These are phyloP conservation scores for Camellia japonica DNA, from an alignment of 148 eudicot genomes.

Conservation along the genomic window DNA sequence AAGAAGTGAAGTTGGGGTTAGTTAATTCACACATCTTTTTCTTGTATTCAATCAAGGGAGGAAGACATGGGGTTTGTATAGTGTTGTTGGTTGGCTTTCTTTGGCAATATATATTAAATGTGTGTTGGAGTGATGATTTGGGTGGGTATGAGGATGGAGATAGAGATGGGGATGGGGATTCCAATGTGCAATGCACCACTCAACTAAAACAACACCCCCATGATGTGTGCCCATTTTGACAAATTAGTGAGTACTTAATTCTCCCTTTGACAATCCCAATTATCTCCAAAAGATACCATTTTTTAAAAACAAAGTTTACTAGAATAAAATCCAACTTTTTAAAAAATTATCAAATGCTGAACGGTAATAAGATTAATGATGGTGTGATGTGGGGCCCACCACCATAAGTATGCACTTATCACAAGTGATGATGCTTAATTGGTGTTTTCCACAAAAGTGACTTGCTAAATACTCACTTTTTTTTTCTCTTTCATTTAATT, in stretches of 20 bases:
- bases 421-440: not conserved
- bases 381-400: not conserved
- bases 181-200: constrained; percentile 19
- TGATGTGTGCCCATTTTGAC: constrained; percentile 12
- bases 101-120: not conserved
- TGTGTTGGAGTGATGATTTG: constrained; percentile 10
- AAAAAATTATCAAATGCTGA: not conserved
- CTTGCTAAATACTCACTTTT: not conserved
- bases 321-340: not conserved
- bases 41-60: constrained; percentile 12
- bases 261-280: constrained; percentile 20
- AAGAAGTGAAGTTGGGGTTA: not conserved
- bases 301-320: not conserved
- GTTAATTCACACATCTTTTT: constrained; percentile 12
- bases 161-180: not conserved
- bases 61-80: constrained; percentile 4
- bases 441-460: not conserved
- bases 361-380: not conserved
- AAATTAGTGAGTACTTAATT: constrained; percentile 8
- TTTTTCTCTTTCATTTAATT: not conserved
- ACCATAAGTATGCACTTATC: not conserved
- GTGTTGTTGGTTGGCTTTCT: constrained; percentile 16
- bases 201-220: constrained; percentile 10
- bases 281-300: constrained; percentile 14
- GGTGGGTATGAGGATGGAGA: not conserved